Base-by-base conservation (phyloP, 2,329 filamentous ascomycete species). In the Ceratocystis variospora region DNA sequence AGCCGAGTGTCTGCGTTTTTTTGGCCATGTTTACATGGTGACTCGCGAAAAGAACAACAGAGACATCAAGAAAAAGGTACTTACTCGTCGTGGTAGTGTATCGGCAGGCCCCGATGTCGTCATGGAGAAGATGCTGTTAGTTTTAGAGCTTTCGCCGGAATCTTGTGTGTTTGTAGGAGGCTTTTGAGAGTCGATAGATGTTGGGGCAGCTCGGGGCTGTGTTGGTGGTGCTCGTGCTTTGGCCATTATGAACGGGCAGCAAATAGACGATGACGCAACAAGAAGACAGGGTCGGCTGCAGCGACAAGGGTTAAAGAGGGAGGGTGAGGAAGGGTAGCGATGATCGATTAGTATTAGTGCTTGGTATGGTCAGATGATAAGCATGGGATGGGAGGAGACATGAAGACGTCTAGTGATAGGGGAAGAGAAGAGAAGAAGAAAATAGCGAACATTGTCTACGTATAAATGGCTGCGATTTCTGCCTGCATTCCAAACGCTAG, bases 281-380 rank as follows among this genome's bases (percentile, higher is more conserved):
- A 25, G 70, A 66, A 12, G 12, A 53, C 48, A 59, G 55, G 55
- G 55, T 37, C 7, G 4, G 55, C 12, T 59, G 63, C 75, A 73
- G 66, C 22, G 37, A 41, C 37, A 41, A 59, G 55, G 55, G 55
- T 59, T 59, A 59, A n/a, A 37, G 31, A 12, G 55, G 28, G 17
- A 33, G 15, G 53, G n/a, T 5, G 15, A 59, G 15, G 25, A 19
- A 31, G 3, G 25, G 5, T n/a, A 17, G 17, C 22, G 53, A 37
- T 59, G 28, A 10, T 31, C 6, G 22, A 19, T 3, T 25, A 76
- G 75, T 22, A 19, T 28, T 50, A 3, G 73, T 75, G 68, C 76
- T 75, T 55, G 77, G 76, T 71, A 79, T 80, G 68, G 76, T 73
- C 61, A 75, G 72, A 74, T 77, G 41, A 6, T n/a, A 15, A 19